phyloP scores from a whole-genome alignment of 192 early-diverging fungal genomes.

The Podila clonocystis region DNA sequence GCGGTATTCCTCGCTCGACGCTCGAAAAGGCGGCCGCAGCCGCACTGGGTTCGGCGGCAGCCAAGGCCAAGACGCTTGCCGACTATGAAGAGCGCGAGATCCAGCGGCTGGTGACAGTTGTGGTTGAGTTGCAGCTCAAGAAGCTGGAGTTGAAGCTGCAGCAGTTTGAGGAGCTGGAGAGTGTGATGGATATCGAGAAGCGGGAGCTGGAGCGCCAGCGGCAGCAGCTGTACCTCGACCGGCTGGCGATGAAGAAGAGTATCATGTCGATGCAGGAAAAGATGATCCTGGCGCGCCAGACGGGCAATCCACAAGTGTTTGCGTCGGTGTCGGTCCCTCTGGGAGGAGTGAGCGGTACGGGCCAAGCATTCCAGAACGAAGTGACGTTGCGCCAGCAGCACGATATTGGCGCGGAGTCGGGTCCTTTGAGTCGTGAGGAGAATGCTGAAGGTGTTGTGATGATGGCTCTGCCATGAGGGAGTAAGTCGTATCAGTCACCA shows the following conservation, averaged over 20 bases:
- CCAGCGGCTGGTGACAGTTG: conserved; percentile 79
- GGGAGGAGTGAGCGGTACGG: conserved; percentile 36
- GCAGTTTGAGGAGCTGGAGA: conserved; percentile 94
- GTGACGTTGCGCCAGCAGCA: conserved; percentile 24
- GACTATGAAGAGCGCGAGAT: conserved; percentile 89
- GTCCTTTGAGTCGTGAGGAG: conserved; percentile 26
- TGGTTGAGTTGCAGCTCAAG: conserved; percentile 87
- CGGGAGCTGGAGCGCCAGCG: conserved; percentile 79
- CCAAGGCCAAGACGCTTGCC: conserved; percentile 85
- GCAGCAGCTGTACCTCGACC: conserved; percentile 67
- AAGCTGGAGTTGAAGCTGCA: conserved; percentile 93
- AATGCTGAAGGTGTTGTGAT: conserved; percentile 21
- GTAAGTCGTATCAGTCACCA: background rate
- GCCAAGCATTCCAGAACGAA: conserved; percentile 37
- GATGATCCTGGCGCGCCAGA: conserved; percentile 38
- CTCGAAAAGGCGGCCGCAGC: conserved; percentile 85
- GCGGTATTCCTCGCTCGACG: conserved; percentile 53
- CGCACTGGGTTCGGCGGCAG: conserved; percentile 93
- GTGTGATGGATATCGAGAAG: conserved; percentile 87
- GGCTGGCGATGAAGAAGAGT: conserved; percentile 67
- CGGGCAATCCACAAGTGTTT: conserved; percentile 42
- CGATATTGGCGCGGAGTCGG: conserved; percentile 11
- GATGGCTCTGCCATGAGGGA: conserved; percentile 20
- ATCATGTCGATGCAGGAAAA: conserved; percentile 54
- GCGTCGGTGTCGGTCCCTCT: conserved; percentile 36